Evolutionary conservation across 306 rosid genomes (phyloP).

Genomic region (Gynostemma pentaphyllum): DNA sequence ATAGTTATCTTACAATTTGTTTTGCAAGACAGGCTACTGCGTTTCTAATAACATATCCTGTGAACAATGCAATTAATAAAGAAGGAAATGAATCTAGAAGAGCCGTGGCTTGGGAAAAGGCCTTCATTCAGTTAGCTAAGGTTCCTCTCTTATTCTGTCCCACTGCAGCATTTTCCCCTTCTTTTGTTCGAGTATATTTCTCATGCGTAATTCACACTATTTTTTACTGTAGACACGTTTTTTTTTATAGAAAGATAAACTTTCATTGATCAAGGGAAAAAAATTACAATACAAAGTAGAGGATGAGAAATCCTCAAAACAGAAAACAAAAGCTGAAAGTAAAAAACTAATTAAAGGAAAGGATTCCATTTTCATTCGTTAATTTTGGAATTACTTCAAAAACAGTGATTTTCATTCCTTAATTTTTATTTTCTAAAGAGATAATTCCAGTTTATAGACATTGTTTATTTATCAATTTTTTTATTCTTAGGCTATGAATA

Average conservation of each 20-base stretch:
- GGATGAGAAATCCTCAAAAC: no score
- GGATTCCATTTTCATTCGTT: no score
- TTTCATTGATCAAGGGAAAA: no score
- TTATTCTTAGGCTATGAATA: no score
- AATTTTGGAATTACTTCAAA: background rate
- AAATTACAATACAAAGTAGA: no score
- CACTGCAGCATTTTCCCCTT: background rate
- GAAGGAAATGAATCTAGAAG: slow-evolving; percentile 56
- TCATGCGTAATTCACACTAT: background rate
- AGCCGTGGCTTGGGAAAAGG: slow-evolving; percentile 94
- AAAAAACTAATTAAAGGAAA: no score
- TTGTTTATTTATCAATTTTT: no score
- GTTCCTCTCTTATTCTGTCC: slow-evolving; percentile 27
- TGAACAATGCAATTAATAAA: slow-evolving; percentile 64
- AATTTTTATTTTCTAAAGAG: background rate
- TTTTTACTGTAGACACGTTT: no score
- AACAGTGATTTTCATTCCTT: background rate
- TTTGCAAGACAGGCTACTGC: slow-evolving; percentile 76
- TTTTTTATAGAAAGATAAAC: no score
- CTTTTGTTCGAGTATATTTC: background rate
- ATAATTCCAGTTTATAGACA: background rate
- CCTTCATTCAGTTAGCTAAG: slow-evolving; percentile 82
- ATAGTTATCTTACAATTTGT: slow-evolving; percentile 22
- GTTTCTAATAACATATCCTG: slow-evolving; percentile 75
- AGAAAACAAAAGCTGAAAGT: no score